Base-by-base conservation (phyloP, 1,284 basidiomycete genomes). In the Coniferiporia sulphurascens region DNA sequence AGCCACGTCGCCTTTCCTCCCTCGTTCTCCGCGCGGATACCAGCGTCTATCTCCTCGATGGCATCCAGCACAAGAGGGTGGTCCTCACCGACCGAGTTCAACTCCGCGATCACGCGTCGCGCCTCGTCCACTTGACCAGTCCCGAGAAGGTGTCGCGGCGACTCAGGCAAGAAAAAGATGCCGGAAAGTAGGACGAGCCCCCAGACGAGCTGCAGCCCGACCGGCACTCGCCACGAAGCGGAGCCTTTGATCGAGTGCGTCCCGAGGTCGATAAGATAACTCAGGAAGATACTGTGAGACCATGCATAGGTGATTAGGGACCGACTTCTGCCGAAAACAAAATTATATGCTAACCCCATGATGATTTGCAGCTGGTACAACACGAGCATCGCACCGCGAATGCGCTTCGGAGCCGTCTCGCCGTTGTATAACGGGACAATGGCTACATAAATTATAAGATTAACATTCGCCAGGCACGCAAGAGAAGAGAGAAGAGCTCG, bases 351-450 rank as follows among this genome's bases (percentile, higher is more conserved):
- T 48, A 66, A 85, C 85, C 86, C 85, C 17, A 79, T 72, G 65
- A 88, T 86, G 63, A 90, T 89, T 67, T 89, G 87, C 9, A 91
- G 74, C 68, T 91, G 89, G 66, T 91, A 91, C 15, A 91, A 71
- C 1, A 89, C 87, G 17, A 91, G 74, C 22, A 91, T 75, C 9
- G 85, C 82, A 9, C 89, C 89, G 68, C 89, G 82, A 62, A 91
- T 77, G 4, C 83, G 80, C 69, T 89, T 89, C 0, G 89, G 89
- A 0, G 89, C 82, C 0, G 88, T 87, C 71, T 92, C 89, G 44
- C 89, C 89, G 64, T 88, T 91, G 70, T 90, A 91, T 4, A 91
- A 79, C 46, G 89, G 89, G 0, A 91, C 89, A 61, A 91, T 86
- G 52, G 87, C 88, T 85, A 50, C 21, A 22, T 15, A 27, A 27